These are phyloP conservation scores for Alternaria atra DNA, from an alignment of 2,329 filamentous ascomycete genomes.

Conservation along the genomic window DNA sequence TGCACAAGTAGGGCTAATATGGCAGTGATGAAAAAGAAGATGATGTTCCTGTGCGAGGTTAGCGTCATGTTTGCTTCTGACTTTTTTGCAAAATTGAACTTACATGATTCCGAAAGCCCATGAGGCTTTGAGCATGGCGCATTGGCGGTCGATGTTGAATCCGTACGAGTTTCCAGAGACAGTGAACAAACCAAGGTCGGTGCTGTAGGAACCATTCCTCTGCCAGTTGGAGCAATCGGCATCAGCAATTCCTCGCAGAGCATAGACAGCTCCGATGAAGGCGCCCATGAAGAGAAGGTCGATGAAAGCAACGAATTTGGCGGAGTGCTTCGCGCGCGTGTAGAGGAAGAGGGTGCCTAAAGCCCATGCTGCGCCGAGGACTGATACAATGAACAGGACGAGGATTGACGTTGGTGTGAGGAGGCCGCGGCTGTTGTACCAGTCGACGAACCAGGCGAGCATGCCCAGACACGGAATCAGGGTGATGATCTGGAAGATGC, in stretches of 20 bases:
- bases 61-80: conserved; percentile 9
- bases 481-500: conserved; percentile 68
- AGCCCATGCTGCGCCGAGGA: conserved; percentile 68
- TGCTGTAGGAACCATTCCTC: conserved; percentile 61
- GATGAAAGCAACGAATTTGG: conserved; percentile 67
- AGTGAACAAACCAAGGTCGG: conserved; percentile 70
- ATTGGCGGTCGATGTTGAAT: conserved; percentile 74
- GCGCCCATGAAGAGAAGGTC: conserved; percentile 70
- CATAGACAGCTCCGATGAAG: conserved; percentile 69
- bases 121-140: conserved; percentile 88
- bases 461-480: conserved; percentile 71
- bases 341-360: conserved; percentile 69
- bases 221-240: conserved; percentile 73
- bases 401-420: conserved; percentile 69
- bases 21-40: conserved; percentile 50
- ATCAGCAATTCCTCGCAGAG: conserved; percentile 64
- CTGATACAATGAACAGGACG: conserved; percentile 71
- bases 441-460: conserved; percentile 67
- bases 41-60: conserved; percentile 48
- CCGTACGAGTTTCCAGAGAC: conserved; percentile 59
- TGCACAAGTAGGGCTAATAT: conserved; percentile 70
- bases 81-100: conserved; percentile 32
- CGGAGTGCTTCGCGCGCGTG: conserved; percentile 66
- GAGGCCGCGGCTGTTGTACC: conserved; percentile 64
- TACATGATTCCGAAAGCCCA: conserved; percentile 92